These are phyloP conservation scores for Nakazawaea pomicola DNA, from an alignment of 805 yeast genomes.

Conservation along the genomic window DNA sequence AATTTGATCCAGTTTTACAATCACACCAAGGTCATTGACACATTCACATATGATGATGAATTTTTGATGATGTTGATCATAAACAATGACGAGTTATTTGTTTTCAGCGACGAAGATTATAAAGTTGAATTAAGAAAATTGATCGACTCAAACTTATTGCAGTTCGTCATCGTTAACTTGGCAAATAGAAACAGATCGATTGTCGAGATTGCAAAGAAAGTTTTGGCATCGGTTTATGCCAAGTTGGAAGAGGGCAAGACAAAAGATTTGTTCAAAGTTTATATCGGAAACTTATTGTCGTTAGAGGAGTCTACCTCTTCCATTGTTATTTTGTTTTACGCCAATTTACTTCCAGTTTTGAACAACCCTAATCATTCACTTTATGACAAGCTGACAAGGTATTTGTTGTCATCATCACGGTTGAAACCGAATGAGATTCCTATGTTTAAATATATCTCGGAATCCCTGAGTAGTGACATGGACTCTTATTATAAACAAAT, in stretches of 20 bases:
- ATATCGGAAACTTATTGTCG: constrained; percentile 39
- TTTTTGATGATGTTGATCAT: constrained; percentile 58
- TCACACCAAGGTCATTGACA: constrained; percentile 14
- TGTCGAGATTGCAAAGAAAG: constrained; percentile 32
- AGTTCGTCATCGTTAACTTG: constrained; percentile 42
- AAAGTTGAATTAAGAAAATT: constrained; percentile 50
- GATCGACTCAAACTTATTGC: constrained; percentile 52
- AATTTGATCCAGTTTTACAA: constrained; percentile 26
- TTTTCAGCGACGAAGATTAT: constrained; percentile 22
- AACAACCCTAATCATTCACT: constrained; percentile 68
- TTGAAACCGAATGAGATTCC: constrained; percentile 40
- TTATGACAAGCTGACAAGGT: constrained; percentile 66
- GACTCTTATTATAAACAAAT: constrained; percentile 53
- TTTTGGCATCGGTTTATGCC: constrained; percentile 40
- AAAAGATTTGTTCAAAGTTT: constrained; percentile 41
- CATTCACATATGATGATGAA: constrained; percentile 56
- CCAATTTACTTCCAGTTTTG: constrained; percentile 53
- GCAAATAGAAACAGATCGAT: constrained; percentile 28
- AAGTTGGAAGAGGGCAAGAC: constrained; percentile 35
- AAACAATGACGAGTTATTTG: constrained; percentile 61
- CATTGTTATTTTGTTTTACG: constrained; percentile 48
- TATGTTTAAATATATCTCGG: constrained; percentile 34
- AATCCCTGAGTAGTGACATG: constrained; percentile 30
- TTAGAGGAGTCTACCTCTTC: constrained; percentile 28
- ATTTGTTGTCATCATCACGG: constrained; percentile 54